Evolutionary conservation across 2,329 filamentous ascomycete genomes (phyloP).

Genomic region (Sporothrix variecibatus): DNA sequence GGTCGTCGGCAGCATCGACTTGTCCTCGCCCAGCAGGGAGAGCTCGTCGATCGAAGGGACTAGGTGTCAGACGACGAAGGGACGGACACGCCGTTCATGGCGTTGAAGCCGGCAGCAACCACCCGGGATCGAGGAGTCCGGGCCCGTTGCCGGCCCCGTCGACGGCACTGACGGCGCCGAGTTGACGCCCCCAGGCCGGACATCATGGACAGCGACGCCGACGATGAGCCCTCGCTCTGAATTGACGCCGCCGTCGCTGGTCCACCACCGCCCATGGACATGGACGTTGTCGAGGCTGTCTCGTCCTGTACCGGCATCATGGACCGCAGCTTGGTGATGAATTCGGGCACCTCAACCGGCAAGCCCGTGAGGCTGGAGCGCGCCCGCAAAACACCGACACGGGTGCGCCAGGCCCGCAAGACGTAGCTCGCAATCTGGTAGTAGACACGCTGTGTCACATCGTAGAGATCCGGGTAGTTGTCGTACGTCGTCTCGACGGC

Average conservation of each 20-base stretch:
- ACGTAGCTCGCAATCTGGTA: slow-evolving; percentile 49
- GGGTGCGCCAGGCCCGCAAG: slow-evolving; percentile 55
- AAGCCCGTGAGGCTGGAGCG: slow-evolving; percentile 36
- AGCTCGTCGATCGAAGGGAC: slow-evolving; percentile 5
- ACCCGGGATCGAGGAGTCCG: not conserved
- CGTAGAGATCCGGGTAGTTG: slow-evolving; percentile 54
- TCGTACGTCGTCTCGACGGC: slow-evolving; percentile 50
- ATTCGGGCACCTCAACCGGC: slow-evolving; percentile 47
- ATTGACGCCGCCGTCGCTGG: not conserved
- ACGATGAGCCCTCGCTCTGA: slow-evolving; percentile 34
- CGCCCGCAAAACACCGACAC: slow-evolving; percentile 46
- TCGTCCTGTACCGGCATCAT: slow-evolving; percentile 45
- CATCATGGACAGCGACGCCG: slow-evolving; percentile 28
- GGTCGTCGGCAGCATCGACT: not conserved
- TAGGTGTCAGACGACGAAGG: not conserved
- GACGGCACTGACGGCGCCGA: not conserved
- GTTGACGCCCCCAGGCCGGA: not conserved
- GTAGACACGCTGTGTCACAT: slow-evolving; percentile 50
- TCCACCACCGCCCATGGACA: not conserved
- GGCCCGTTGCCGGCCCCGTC: not conserved
- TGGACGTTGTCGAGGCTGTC: not conserved
- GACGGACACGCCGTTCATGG: not conserved
- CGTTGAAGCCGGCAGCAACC: not conserved
- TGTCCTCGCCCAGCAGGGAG: slow-evolving; percentile 3
- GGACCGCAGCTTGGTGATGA: slow-evolving; percentile 48